A percentile compares a stretch with the other conserved stretches of the same genome.
Evolutionary conservation across 495 filamentous ascomycete species (phyloP).

Genomic region (Aspergillus sclerotiicarbonarius): DNA sequence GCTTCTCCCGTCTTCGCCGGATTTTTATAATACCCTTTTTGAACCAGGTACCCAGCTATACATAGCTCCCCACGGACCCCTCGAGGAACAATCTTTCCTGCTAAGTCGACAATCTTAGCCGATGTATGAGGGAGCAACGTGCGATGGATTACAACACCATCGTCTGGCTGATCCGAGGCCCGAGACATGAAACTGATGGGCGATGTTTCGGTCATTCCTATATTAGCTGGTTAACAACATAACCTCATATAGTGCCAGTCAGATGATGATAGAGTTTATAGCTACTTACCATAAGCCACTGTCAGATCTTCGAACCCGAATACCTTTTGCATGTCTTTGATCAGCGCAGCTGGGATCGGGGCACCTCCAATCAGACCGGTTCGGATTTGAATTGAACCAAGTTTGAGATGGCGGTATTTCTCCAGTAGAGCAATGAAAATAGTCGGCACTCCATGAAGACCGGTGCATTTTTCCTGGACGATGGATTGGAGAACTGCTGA

Average conservation of each 20-base stretch:
- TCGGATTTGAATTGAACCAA: background rate
- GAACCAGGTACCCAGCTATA: background rate
- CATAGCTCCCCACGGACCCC: slow-evolving; percentile 2
- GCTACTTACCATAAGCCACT: slow-evolving; percentile 5
- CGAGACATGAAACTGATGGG: slow-evolving; percentile 2
- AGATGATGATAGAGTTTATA: too few relatives aligned
- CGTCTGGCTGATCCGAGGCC: background rate
- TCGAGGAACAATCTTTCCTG: background rate
- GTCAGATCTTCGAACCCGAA: slow-evolving; percentile 1
- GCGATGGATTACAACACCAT: background rate
- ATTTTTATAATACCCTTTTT: slow-evolving; percentile 3
- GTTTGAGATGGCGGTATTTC: too few relatives aligned
- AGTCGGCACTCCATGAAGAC: slow-evolving; percentile 10
- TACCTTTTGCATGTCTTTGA: background rate
- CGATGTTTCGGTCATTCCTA: slow-evolving; percentile 8
- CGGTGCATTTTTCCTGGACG: slow-evolving; percentile 3
- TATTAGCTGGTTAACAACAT: too few relatives aligned
- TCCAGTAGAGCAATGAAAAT: slow-evolving; percentile 16
- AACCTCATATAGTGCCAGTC: too few relatives aligned
- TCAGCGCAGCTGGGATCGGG: background rate
- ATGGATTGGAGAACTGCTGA: slow-evolving; percentile 4
- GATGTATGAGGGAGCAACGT: background rate
- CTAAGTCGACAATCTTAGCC: background rate
- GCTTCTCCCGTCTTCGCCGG: slow-evolving; percentile 1
- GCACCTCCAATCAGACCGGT: slow-evolving; percentile 1